Evolutionary conservation across 352 stramenopile genomes (phyloP), one percentile per base, ranked within the genome.

Genomic region (Blastocystis sp.): DNA sequence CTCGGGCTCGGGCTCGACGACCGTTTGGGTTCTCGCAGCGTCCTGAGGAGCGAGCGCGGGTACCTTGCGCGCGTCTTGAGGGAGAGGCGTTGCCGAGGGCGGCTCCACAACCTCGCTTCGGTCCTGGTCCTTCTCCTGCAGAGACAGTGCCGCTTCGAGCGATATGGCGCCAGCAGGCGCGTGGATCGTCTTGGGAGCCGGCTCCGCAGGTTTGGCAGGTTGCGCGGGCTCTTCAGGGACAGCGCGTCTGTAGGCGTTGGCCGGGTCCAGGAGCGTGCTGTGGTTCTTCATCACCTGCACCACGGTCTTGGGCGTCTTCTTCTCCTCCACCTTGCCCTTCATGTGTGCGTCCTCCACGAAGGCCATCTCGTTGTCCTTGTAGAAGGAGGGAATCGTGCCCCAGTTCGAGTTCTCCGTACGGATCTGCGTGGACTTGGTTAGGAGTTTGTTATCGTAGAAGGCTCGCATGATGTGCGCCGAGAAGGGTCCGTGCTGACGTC

Each of bases 401-500:
- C 74, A 85, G 2, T 50, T 16, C 3, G n/a, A 50, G 16, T 69
- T 31, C 6, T 31, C 29, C 3, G 59, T 55, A 24, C 60, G 55
- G 4, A 85, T 21, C 24, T 16, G n/a, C 35, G 66, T 24, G 13
- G 51, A 51, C 16, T 21, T 31, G 3, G 74, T 85, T 21, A 85
- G 31, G 33, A 67, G 70, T 9, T 55, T 31, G 31, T 69, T 62
- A 4, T 85, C 74, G n/a, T 37, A 69, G 50, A 51, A 85, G 3
- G 74, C 51, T 2, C 74, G n/a, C 74, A 85, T 85, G 1, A 59
- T 69, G 74, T 59, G 65, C 29, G 31, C 41, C 16, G 59, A 19
- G 19, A 69, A 85, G n/a, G 74, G 74, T 10, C 74, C 74, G 9
- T 62, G 45, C 35, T 85, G 51, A 6, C 67, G 51, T 3, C 74